These are phyloP conservation scores for Macrolepiota dolichaula DNA, from an alignment of 768 basidiomycete genomes.

Conservation along the genomic window DNA sequence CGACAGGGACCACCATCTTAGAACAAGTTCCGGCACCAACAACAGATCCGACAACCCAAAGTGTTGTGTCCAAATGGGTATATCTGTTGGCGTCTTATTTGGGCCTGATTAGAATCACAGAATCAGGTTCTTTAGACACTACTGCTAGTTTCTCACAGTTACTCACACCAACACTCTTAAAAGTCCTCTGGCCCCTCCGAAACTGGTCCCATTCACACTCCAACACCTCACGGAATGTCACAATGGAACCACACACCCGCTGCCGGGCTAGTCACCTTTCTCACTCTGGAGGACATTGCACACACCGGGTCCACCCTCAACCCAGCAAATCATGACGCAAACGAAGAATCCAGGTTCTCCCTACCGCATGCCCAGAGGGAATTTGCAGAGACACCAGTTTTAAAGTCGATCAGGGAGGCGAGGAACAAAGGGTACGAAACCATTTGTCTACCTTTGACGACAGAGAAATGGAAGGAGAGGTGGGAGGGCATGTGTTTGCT, in stretches of 20 bases:
- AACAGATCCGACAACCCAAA: too few species aligned
- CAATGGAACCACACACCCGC: conserved; percentile 31
- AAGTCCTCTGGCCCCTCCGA: too few species aligned
- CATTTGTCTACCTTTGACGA: conserved; percentile 87
- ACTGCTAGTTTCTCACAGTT: too few species aligned
- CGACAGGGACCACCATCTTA: too few species aligned
- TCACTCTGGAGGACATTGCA: conserved; percentile 40
- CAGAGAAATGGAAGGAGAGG: conserved; percentile 76
- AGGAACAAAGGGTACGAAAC: conserved; percentile 68
- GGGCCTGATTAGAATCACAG: conserved; percentile 1
- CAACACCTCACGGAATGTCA: conserved; percentile 18
- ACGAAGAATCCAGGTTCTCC: background rate
- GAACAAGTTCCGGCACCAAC: background rate
- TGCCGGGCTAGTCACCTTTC: conserved; percentile 32
- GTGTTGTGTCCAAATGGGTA: background rate
- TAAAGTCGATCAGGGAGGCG: conserved; percentile 48
- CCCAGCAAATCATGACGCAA: conserved; percentile 1
- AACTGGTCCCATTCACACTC: background rate
- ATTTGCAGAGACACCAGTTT: conserved; percentile 43
- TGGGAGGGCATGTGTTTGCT: conserved; percentile 90
- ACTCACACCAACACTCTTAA: too few species aligned
- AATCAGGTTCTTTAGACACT: background rate
- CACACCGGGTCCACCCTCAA: conserved; percentile 23
- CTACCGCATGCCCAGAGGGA: conserved; percentile 4
- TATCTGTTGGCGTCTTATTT: conserved; percentile 1